Percentiles rank a stretch among this genome's conserved stretches.
These are phyloP conservation scores for Hemisphaericaspora nanyangensis DNA, from an alignment of 805 yeast genomes.

Conservation along the genomic window DNA sequence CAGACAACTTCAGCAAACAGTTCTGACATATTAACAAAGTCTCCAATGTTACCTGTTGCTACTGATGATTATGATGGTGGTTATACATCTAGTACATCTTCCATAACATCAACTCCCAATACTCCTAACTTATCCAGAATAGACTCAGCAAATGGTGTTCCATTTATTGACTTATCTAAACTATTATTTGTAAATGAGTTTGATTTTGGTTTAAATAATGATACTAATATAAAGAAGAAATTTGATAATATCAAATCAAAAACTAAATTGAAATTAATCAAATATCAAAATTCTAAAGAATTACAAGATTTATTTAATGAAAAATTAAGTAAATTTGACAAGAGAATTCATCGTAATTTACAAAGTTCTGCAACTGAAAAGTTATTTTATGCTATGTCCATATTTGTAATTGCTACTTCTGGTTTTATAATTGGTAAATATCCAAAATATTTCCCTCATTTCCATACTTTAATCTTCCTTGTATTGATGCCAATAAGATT, in stretches of 20 bases:
- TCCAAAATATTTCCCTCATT: slow-evolving; percentile 73
- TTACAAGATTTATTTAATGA: slow-evolving; percentile 30
- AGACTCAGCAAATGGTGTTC: slow-evolving; percentile 23
- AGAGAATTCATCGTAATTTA: slow-evolving; percentile 30
- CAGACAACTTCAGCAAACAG: too few species aligned
- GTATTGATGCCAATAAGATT: slow-evolving; percentile 80
- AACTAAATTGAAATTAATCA: slow-evolving; percentile 29
- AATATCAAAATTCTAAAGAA: slow-evolving; percentile 23
- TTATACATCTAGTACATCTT: neutral
- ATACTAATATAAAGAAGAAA: slow-evolving; percentile 29
- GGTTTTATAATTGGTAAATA: slow-evolving; percentile 76
- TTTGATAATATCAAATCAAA: slow-evolving; percentile 33
- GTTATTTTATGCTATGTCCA: slow-evolving; percentile 70
- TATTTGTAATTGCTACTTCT: slow-evolving; percentile 60
- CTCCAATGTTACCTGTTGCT: too few species aligned
- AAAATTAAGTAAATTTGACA: slow-evolving; percentile 32
- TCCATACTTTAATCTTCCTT: slow-evolving; percentile 59
- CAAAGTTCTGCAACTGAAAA: slow-evolving; percentile 55
- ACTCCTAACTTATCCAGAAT: slow-evolving; percentile 14
- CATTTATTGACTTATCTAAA: slow-evolving; percentile 34
- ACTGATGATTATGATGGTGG: neutral
- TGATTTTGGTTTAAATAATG: slow-evolving; percentile 28
- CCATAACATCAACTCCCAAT: neutral
- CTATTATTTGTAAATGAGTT: slow-evolving; percentile 39
- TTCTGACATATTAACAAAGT: too few species aligned